A percentile compares a stretch with the other conserved stretches of the same genome.
Conservation (phyloP, 768 basidiomycete species). For the Wakefieldia striispora region DNA sequence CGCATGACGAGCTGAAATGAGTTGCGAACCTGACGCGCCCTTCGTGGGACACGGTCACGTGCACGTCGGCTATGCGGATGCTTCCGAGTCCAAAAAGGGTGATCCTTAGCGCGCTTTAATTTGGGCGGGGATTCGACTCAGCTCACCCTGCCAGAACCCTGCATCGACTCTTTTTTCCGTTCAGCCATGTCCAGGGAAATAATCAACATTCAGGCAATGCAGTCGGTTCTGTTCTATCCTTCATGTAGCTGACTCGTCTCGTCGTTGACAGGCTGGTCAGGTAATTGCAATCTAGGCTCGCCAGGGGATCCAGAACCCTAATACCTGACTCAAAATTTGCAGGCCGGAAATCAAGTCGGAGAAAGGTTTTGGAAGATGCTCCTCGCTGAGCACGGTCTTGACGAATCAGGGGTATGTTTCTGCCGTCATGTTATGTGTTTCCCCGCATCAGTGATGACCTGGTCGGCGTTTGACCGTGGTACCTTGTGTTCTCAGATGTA, state of each 20-base stretch:
- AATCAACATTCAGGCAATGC: constrained; percentile 70
- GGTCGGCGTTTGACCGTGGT: constrained; percentile 7
- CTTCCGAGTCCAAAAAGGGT: constrained; percentile 20
- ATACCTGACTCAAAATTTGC: constrained; percentile 19
- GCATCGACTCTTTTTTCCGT: constrained; percentile 15
- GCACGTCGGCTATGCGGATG: constrained; percentile 9
- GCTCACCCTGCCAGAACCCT: neutral
- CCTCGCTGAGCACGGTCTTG: constrained; percentile 82
- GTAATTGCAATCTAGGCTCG: constrained; percentile 34
- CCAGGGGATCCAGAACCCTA: constrained; percentile 4
- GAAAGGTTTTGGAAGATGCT: constrained; percentile 90
- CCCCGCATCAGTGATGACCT: constrained; percentile 18
- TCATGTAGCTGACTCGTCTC: constrained; percentile 8
- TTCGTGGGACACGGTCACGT: constrained; percentile 24
- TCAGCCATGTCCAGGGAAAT: constrained; percentile 72
- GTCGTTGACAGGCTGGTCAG: constrained; percentile 59
- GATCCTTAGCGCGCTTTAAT: constrained; percentile 5
- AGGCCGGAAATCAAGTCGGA: constrained; percentile 79
- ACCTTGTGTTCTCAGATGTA: constrained; percentile 47
- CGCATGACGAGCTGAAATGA: constrained; percentile 42
- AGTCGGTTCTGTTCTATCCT: neutral
- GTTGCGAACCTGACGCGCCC: constrained; percentile 10
- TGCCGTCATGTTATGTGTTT: constrained; percentile 4
- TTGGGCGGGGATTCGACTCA: constrained; percentile 9
- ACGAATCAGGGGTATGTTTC: constrained; percentile 57